Percentiles rank a stretch among this genome's conserved stretches.
These are phyloP conservation scores for Phytomonas serpens DNA, from an alignment of 208 protist genomes.

Conservation along the genomic window DNA sequence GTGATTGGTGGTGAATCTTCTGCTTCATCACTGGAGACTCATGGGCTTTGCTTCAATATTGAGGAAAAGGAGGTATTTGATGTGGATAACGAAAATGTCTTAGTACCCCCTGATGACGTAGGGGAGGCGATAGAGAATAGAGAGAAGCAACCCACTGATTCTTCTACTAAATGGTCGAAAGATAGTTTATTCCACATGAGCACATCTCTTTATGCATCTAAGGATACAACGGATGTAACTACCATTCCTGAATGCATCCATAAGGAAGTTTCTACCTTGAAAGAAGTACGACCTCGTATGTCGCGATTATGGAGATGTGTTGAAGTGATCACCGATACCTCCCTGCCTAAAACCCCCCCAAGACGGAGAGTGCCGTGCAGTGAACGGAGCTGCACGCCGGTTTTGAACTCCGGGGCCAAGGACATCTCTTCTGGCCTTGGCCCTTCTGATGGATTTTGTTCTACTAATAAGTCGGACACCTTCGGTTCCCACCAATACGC, in stretches of 20 bases:
- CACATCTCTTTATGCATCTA: background rate
- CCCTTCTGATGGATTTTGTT: background rate
- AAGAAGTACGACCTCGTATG: background rate
- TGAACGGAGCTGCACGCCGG: background rate
- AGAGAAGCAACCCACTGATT: background rate
- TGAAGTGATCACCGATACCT: background rate
- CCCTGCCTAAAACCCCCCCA: background rate
- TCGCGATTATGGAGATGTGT: background rate
- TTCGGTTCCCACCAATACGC: background rate
- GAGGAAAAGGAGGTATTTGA: background rate
- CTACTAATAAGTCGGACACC: background rate
- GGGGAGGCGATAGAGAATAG: background rate
- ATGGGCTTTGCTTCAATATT: background rate
- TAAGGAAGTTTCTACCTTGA: background rate
- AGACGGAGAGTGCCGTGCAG: background rate
- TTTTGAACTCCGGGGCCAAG: background rate
- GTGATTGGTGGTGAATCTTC: background rate
- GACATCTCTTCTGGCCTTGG: background rate
- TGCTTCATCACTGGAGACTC: background rate
- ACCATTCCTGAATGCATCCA: background rate
- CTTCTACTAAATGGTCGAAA: background rate
- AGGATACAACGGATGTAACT: background rate
- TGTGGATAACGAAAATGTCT: background rate
- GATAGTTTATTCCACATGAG: background rate
- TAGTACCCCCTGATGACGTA: background rate